Percentiles rank a stretch among this genome's conserved stretches.
These are phyloP conservation scores for Cardamine occulta DNA, from an alignment of 345 rosid species.

Conservation along the genomic window DNA sequence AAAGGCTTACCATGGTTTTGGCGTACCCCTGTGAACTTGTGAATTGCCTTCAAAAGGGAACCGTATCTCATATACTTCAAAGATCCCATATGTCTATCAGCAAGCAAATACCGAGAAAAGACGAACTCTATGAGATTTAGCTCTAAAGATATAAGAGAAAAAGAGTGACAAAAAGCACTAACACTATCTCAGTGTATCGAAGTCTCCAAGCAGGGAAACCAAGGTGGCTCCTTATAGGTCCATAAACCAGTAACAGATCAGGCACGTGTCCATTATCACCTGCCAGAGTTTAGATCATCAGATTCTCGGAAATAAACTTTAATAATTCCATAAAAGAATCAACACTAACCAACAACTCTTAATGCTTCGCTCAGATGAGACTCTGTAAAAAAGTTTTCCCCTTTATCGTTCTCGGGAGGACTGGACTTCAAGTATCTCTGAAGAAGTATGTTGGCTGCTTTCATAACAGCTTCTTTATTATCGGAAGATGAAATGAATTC, in stretches of 20 bases:
- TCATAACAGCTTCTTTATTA: conserved; percentile 82
- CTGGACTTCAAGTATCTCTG: conserved; percentile 50
- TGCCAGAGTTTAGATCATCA: conserved; percentile 42
- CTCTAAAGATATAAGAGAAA: conserved; percentile 5
- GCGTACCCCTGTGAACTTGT: conserved; percentile 70
- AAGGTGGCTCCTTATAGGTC: conserved; percentile 81
- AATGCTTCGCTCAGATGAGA: conserved; percentile 69
- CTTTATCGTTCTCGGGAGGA: conserved; percentile 45
- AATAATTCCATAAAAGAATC: neutral
- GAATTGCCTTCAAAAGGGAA: conserved; percentile 68
- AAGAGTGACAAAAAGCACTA: conserved; percentile 38
- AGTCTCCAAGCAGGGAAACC: conserved; percentile 98
- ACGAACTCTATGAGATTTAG: conserved; percentile 21
- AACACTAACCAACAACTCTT: conserved; percentile 65
- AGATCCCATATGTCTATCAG: conserved; percentile 80
- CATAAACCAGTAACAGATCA: conserved; percentile 83
- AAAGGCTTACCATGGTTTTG: conserved; percentile 79
- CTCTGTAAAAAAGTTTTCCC: conserved; percentile 66
- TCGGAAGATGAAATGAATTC: conserved; percentile 77
- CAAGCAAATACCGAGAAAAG: conserved; percentile 30
- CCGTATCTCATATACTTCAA: conserved; percentile 71
- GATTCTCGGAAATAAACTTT: neutral
- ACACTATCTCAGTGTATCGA: conserved; percentile 88
- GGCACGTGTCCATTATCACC: conserved; percentile 76
- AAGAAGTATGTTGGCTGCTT: conserved; percentile 83